Conservation (phyloP, 2,329 filamentous ascomycete species). For the Alternaria ventricosa region DNA sequence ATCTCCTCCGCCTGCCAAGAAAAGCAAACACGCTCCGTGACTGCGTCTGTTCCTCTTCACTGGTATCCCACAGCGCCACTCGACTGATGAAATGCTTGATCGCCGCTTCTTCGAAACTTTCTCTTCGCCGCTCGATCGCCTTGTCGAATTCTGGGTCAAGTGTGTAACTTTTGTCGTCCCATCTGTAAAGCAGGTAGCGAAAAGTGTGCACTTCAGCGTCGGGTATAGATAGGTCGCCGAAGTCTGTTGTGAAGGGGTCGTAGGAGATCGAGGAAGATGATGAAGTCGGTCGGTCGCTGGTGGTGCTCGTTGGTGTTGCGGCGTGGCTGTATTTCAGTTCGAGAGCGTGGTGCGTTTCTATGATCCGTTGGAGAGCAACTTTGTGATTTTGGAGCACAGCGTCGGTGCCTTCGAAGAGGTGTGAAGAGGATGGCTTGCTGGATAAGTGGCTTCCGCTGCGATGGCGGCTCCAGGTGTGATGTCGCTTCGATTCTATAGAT, state of each 20-base stretch:
- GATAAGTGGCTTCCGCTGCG: conserved; percentile 12
- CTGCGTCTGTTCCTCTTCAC: conserved; percentile 10
- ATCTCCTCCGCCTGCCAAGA: conserved; percentile 6
- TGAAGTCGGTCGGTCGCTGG: conserved; percentile 4
- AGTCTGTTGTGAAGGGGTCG: conserved; percentile 22
- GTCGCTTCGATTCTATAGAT: conserved; percentile 10
- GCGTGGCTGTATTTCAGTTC: conserved; percentile 10
- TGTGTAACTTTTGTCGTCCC: conserved; percentile 19
- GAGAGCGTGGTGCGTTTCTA: conserved; percentile 25
- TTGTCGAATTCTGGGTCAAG: conserved; percentile 19
- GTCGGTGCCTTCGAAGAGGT: conserved; percentile 24
- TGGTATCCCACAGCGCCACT: conserved; percentile 28
- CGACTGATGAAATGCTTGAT: conserved; percentile 32
- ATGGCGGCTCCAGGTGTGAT: conserved; percentile 13
- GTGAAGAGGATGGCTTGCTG: not conserved
- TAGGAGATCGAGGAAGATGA: conserved; percentile 11
- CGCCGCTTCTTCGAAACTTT: conserved; percentile 25
- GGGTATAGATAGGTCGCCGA: conserved; percentile 16
- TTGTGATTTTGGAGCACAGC: conserved; percentile 21
- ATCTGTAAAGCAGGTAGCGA: conserved; percentile 26
- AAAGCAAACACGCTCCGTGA: conserved; percentile 2
- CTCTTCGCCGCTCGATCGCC: conserved; percentile 9
- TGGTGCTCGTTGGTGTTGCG: conserved; percentile 7
- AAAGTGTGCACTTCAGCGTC: conserved; percentile 32
- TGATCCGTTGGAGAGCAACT: conserved; percentile 20